Evolutionary conservation across 805 yeast genomes (phyloP).

Genomic region (Schwanniomyces yamadae): DNA sequence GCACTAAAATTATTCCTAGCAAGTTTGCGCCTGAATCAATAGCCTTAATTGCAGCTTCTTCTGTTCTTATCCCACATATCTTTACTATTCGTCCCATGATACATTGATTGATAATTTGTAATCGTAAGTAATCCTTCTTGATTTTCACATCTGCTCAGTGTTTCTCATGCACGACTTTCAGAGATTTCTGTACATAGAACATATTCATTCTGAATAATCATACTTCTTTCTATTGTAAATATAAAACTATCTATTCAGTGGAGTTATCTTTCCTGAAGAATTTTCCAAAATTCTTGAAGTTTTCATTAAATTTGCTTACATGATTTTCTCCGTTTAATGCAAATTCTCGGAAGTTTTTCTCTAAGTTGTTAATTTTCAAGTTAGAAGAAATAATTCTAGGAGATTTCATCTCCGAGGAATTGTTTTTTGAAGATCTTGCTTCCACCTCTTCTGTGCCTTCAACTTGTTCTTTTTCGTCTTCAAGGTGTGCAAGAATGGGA

Average conservation of each 20-base stretch:
- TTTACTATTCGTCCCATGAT: conserved; percentile 52
- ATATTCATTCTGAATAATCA: no score
- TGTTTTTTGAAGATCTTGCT: conserved; percentile 6
- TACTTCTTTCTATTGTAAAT: no score
- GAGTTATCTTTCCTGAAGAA: conserved; percentile 36
- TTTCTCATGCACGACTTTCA: neutral
- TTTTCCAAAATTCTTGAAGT: conserved; percentile 62
- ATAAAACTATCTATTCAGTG: conserved; percentile 9
- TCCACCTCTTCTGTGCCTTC: neutral
- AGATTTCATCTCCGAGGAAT: conserved; percentile 19
- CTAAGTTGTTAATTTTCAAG: conserved; percentile 42
- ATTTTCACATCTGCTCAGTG: neutral
- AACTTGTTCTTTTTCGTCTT: conserved; percentile 19
- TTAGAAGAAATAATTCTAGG: conserved; percentile 25
- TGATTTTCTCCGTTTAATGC: conserved; percentile 55
- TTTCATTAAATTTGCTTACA: conserved; percentile 64
- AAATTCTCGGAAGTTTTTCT: conserved; percentile 47
- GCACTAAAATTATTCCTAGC: conserved; percentile 86
- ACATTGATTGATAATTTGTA: neutral
- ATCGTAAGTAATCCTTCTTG: neutral
- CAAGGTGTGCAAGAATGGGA: conserved; percentile 30
- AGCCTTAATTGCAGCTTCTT: conserved; percentile 70
- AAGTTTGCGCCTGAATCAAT: conserved; percentile 70
- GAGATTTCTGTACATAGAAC: neutral
- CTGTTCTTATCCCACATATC: conserved; percentile 76